Conservation (phyloP, 805 yeast genomes). For the Barnettozyma californica region DNA sequence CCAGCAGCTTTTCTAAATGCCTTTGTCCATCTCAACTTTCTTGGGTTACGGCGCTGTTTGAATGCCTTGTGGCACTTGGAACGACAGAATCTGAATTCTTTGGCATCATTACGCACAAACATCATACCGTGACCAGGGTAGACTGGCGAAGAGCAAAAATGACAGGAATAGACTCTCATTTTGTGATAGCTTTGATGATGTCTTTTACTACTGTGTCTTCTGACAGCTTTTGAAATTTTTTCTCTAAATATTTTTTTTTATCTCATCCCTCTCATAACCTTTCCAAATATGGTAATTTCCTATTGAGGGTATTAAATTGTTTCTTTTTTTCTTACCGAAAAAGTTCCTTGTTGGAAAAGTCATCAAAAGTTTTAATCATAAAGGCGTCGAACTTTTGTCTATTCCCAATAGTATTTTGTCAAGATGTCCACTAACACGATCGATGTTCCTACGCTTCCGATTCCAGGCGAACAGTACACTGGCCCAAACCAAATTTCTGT, state of each 20-base stretch:
- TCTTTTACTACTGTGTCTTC: not conserved
- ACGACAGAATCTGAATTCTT: constrained; percentile 95
- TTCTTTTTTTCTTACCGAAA: constrained; percentile 1
- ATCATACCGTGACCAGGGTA: constrained; percentile 93
- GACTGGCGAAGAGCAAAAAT: constrained; percentile 95
- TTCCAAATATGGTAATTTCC: constrained; percentile 5
- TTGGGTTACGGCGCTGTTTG: constrained; percentile 97
- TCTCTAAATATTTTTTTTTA: not conserved
- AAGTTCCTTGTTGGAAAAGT: not conserved
- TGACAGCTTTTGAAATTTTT: not conserved
- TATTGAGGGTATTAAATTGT: constrained; percentile 1
- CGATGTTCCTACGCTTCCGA: constrained; percentile 50
- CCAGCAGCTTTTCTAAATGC: constrained; percentile 99
- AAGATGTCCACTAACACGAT: constrained; percentile 25
- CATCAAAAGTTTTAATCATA: not conserved
- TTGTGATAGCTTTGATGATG: not conserved
- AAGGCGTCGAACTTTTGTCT: no score
- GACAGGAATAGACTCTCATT: constrained; percentile 89
- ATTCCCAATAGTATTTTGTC: not conserved
- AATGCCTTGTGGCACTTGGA: constrained; percentile 97
- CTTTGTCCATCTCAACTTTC: constrained; percentile 97
- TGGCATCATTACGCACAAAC: constrained; percentile 97
- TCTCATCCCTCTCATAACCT: constrained; percentile 4
- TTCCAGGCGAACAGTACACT: constrained; percentile 44
- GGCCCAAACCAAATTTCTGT: constrained; percentile 23